Evolutionary conservation across 2,329 filamentous ascomycete species (phyloP).

Genomic region (Pseudogymnoascus pannorum): DNA sequence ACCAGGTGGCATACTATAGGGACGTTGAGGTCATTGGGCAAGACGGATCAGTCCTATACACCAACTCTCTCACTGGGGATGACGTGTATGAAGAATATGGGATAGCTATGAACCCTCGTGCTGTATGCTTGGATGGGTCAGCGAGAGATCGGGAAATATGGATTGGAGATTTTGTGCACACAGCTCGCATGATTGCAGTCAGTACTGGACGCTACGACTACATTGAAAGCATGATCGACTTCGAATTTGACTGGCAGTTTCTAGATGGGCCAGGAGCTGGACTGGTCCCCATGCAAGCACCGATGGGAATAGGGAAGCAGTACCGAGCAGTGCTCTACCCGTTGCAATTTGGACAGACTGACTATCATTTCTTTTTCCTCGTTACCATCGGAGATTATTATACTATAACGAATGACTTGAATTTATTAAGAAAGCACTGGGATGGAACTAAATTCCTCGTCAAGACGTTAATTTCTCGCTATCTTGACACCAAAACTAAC

Average conservation of each 20-base stretch:
- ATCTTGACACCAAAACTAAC: background rate
- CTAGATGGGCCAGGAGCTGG: constrained; percentile 1
- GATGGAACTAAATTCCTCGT: background rate
- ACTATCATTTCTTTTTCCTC: constrained; percentile 4
- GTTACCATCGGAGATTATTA: background rate
- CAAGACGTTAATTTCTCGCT: background rate
- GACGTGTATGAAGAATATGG: constrained; percentile 33
- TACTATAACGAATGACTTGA: background rate
- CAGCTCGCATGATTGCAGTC: constrained; percentile 30
- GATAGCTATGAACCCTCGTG: constrained; percentile 27
- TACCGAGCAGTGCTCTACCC: constrained; percentile 11
- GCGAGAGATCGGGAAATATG: constrained; percentile 37
- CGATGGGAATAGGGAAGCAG: constrained; percentile 11
- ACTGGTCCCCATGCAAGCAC: constrained; percentile 10
- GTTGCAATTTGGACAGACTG: constrained; percentile 4
- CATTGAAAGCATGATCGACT: constrained; percentile 30
- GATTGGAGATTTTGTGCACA: constrained; percentile 38
- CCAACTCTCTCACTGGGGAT: constrained; percentile 23
- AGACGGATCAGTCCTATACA: constrained; percentile 28
- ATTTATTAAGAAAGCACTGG: background rate
- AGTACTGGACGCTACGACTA: constrained; percentile 32
- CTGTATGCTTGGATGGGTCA: constrained; percentile 35
- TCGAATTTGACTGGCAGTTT: constrained; percentile 24
- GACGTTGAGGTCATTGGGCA: constrained; percentile 26
- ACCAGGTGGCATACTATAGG: constrained; percentile 32